Conservation (phyloP, 2,329 filamentous ascomycete genomes). For the Aquanectria penicillioides region DNA sequence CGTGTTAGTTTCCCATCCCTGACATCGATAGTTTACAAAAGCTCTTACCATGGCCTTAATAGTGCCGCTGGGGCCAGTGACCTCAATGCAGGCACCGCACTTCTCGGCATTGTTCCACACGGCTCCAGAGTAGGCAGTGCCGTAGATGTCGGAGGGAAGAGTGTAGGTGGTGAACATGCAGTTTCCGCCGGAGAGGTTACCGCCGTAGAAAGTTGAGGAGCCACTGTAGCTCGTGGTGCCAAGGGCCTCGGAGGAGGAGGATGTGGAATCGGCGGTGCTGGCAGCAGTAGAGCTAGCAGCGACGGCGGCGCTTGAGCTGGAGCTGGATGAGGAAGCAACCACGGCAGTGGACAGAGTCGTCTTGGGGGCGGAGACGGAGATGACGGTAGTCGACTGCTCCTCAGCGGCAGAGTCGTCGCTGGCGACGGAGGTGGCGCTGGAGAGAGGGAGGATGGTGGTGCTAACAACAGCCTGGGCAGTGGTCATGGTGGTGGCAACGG, state of each 20-base stretch:
- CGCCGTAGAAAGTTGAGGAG: conserved; percentile 60
- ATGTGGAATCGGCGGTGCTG: conserved; percentile 1
- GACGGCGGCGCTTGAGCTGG: conserved; percentile 2
- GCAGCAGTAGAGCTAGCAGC: conserved; percentile 2
- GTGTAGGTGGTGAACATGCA: conserved; percentile 73
- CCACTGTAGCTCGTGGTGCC: conserved; percentile 27
- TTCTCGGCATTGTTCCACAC: conserved; percentile 65
- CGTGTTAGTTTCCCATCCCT: conserved; percentile 1
- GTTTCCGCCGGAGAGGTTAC: conserved; percentile 66
- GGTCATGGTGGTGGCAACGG: conserved; percentile 19
- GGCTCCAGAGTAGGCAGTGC: conserved; percentile 68
- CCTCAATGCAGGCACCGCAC: conserved; percentile 70
- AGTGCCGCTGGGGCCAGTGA: conserved; percentile 65
- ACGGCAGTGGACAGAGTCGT: conserved; percentile 28
- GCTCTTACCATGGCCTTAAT: conserved; percentile 72
- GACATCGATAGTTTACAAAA: neutral
- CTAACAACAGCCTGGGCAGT: too few relatives aligned
- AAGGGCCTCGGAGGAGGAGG: conserved; percentile 19
- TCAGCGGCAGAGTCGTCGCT: conserved; percentile 7
- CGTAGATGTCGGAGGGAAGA: conserved; percentile 66
- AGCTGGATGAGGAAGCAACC: conserved; percentile 6
- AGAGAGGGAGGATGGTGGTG: neutral
- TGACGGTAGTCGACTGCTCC: neutral
- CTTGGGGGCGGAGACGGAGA: conserved; percentile 8
- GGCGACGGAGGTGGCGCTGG: conserved; percentile 10